Evolutionary conservation across 805 yeast genomes (phyloP), one percentile per base, ranked within the genome.

Genomic region (Wickerhamomyces kurtzmanii): DNA sequence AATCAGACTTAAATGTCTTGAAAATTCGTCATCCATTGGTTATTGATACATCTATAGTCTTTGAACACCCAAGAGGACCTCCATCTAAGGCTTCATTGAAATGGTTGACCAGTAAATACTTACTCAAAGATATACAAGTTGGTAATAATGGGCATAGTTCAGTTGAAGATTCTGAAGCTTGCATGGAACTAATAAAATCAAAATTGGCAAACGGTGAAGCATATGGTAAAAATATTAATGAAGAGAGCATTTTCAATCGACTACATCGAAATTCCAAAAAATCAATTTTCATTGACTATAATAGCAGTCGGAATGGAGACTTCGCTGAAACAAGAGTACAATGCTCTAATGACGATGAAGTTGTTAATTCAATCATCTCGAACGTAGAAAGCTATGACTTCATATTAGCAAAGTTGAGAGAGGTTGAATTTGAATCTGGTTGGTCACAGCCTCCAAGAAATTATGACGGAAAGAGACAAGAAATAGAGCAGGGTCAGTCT

Each of bases 101-200:
- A 46, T 75, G 75, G 60, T 59, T 91, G n/a, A 63, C 86, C 3
- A 53, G 62, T 8, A 67, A 62, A 31, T 70, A 64, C 45, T 54
- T 87, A 21, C 53, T 61, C 12, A 54, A 67, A 27, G 55, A 50
- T 0, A 89, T 89, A 28, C 97, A 91, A 51, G 55, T 54, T 15
- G 76, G 79, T n/a, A 64, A 62, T 15, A 38, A 49, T 4, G 94
- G 94, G 1, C 97, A 89, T 52, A 81, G 87, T 29, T 80, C 97
- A 0, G 65, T 79, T 5, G 95, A 84, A 47, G 98, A 89, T 47
- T 80, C 94, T 9, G 50, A 50, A 17, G 75, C 94, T 1, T 83
- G 95, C 47, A 59, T 87, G 43, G 85, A 83, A 28, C 63, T 89
- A 27, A 70, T 82, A 2, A 75, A 81, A 40, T 40, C 74, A 38